These are phyloP conservation scores for Nymphaea thermarum DNA, from an alignment of 164 flowering plant species.

Conservation along the genomic window DNA sequence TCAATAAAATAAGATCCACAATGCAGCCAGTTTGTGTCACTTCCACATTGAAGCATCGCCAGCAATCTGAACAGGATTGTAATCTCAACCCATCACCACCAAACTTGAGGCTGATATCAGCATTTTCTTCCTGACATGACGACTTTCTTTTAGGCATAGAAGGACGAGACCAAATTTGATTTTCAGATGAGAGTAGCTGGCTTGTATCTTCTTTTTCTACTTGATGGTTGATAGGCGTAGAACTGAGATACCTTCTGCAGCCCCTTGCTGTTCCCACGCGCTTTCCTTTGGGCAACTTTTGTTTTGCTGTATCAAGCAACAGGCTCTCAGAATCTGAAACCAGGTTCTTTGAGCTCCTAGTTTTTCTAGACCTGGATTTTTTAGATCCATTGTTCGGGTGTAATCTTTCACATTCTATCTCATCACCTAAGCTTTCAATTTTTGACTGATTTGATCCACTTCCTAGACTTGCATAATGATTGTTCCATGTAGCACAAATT, in stretches of 20 bases:
- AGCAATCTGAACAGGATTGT: conserved; percentile 30
- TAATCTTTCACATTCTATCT: neutral
- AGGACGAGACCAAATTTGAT: no score
- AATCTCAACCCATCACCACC: conserved; percentile 18
- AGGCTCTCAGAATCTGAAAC: no score
- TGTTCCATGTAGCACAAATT: neutral
- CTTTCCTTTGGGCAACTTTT: no score
- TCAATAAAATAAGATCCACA: conserved; percentile 28
- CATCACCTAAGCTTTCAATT: neutral
- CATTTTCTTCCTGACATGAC: neutral
- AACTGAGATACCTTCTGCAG: no score
- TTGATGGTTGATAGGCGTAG: no score
- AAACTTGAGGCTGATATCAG: conserved; percentile 3
- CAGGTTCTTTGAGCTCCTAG: conserved; percentile 33
- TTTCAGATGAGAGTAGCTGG: no score
- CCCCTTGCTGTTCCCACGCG: no score
- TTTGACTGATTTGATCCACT: conserved; percentile 4
- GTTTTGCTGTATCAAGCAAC: no score
- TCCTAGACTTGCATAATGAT: neutral
- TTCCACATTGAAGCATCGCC: conserved; percentile 43
- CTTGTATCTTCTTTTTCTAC: no score
- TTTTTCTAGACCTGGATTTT: conserved; percentile 17
- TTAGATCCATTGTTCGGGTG: neutral
- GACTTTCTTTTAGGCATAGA: neutral
- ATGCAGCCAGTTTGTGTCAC: conserved; percentile 27